Evolutionary conservation across 1,284 basidiomycete genomes (phyloP), one percentile per base, ranked within the genome.

Genomic region (Ustilago hordei): DNA sequence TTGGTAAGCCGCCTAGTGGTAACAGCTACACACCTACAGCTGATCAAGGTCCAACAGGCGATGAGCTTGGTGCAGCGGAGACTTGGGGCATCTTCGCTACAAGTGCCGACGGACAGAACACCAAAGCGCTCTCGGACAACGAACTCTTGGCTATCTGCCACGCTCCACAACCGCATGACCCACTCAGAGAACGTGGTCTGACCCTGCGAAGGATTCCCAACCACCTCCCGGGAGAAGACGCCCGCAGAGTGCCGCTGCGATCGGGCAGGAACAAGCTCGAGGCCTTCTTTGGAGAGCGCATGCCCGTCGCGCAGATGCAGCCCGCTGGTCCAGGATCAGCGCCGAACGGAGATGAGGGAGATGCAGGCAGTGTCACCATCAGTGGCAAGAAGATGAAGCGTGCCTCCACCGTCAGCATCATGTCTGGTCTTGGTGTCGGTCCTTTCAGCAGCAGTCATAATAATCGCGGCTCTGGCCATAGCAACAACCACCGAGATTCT

Each of bases 371-470:
- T 19, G 75, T 81, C 50, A 72, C 70, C 17, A 79, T 76, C 48
- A 75, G 69, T 57, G 80, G 89, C 60, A 93, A 91, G 84, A 91
- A 91, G 66, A 92, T 92, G 84, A 95, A 96, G 81, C 92, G 96
- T 36, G 96, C 96, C 0, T 95, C 94, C 82, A 94, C 94, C 0
- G 91, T 98, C 82, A 96, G 94, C 84, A 91, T 99, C 79, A 92
- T 99, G 86, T 95, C 93, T 53, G 95, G 94, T 0, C 90, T 98
- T 3, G 95, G 12, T 39, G 79, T 79, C 8, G 76, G 71, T 28
- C 69, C 69, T 0, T 68, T 78, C 59, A 67, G 68, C 65, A 65
- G 64, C 66, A 60, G 12, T 32, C 47, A 60, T 47, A 55, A 50
- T 55, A 55, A 47, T 54, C 45, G 23, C 54, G 34, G 23, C 50